Evolutionary conservation across 768 basidiomycete genomes (phyloP), one percentile per base, ranked within the genome.

Genomic region (Chiua virens): DNA sequence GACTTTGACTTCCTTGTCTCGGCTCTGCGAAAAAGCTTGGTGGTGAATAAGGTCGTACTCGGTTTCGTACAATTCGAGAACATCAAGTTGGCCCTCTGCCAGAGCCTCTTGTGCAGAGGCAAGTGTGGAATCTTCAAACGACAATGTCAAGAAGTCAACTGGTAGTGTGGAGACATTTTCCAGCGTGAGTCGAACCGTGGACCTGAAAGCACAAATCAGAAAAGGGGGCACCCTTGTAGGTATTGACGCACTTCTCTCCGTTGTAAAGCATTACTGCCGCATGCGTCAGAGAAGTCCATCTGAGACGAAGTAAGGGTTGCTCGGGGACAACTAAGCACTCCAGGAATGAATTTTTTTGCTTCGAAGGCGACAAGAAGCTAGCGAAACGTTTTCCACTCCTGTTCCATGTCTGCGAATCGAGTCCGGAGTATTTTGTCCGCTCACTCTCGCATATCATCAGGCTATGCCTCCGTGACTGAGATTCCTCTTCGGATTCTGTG

Each of bases 231-330:
- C 7, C 15, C 15, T 55, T 34, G 20, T 55, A 22, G 21, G 23
- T 49, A 32, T 15, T 5, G 7, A 72, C 84, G 53, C 55, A 93
- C 95, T 73, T 85, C 74, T 99, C 97, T 30, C 97, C 97, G 42
- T 96, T 83, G 63, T 96, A 98, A 45, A 98, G 74, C 92, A 97
- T 96, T 22, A 98, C 73, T 1, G 95, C 92, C 1, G 92, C 93
- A 59, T 97, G 93, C 1, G 89, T 95, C 20, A 97, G 72, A n/a
- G 90, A 92, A 15, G 87, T 90, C 63, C 90, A 76, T 49, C 90
- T 79, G 65, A 99, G 87, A 54, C 92, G 82, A 48, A 98, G 73
- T 28, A 94, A 68, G 9, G 97, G 97, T 62, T 94, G 91, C 60
- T 92, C 86, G 2, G 87, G 85, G 18, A 96, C 82, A 18, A 98